A percentile compares a stretch with the other conserved stretches of the same genome.
phyloP scores from a whole-genome alignment of 2,329 filamentous ascomycete genomes.

The Penicillium hesseltinei region DNA sequence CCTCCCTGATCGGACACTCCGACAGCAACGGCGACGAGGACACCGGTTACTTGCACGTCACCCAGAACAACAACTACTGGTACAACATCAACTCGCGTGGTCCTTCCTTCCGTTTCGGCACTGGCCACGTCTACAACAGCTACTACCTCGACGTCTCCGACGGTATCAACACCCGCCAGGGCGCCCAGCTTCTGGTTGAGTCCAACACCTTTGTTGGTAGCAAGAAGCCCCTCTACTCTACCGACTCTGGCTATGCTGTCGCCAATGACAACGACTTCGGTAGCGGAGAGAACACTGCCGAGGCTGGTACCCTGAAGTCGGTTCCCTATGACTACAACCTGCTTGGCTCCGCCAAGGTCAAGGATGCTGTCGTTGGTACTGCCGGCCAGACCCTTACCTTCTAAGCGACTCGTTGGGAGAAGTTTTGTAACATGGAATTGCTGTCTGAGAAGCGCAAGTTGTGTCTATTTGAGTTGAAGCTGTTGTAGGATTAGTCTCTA shows the following conservation, averaged over 20 bases:
- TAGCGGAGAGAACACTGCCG: conserved; percentile 49
- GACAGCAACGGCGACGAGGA: conserved; percentile 60
- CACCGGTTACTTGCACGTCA: conserved; percentile 61
- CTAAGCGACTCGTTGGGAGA: conserved; percentile 13
- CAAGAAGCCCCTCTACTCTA: conserved; percentile 48
- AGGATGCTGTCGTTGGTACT: conserved; percentile 42
- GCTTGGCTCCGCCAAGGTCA: conserved; percentile 51
- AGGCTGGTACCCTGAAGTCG: conserved; percentile 50
- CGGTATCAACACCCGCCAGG: conserved; percentile 58
- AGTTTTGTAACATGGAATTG: too few relatives aligned
- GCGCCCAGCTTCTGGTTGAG: conserved; percentile 60
- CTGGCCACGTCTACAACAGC: conserved; percentile 60
- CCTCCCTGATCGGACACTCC: conserved; percentile 58
- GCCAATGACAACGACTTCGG: conserved; percentile 50
- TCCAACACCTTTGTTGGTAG: conserved; percentile 52
- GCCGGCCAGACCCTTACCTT: conserved; percentile 38
- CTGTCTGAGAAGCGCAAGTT: background rate
- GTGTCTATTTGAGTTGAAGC: background rate
- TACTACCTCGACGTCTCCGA: conserved; percentile 48
- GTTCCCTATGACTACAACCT: conserved; percentile 56
- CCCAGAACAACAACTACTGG: conserved; percentile 67
- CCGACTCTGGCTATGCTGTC: conserved; percentile 47
- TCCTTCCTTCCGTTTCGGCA: conserved; percentile 66
- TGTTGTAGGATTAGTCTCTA: background rate
- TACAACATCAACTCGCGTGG: conserved; percentile 62